phyloP scores from a whole-genome alignment of 345 rosid genomes.

The Barbarea vulgaris region DNA sequence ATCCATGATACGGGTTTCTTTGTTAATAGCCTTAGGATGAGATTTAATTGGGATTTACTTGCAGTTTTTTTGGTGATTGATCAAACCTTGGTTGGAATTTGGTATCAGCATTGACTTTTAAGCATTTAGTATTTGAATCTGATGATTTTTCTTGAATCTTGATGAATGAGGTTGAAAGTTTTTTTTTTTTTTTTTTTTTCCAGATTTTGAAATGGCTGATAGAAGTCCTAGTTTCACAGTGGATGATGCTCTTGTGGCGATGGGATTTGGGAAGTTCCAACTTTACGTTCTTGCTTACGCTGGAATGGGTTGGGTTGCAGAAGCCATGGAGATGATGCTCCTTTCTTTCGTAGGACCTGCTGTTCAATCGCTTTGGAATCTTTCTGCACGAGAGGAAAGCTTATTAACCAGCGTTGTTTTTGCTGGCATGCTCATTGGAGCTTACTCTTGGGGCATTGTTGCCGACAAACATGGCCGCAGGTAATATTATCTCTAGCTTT shows the following conservation, averaged over 20 bases:
- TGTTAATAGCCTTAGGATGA: neutral
- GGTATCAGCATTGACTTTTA: neutral
- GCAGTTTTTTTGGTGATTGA: neutral
- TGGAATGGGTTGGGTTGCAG: conserved; percentile 91
- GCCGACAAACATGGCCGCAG: conserved; percentile 87
- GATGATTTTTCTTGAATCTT: neutral
- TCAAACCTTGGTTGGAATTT: neutral
- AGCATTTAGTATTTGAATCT: neutral
- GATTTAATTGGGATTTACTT: conserved; percentile 5
- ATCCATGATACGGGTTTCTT: neutral
- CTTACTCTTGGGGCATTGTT: conserved; percentile 87
- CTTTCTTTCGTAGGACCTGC: conserved; percentile 89
- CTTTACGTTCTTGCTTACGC: conserved; percentile 70
- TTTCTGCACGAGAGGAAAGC: conserved; percentile 73
- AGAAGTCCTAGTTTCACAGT: conserved; percentile 56
- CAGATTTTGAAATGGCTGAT: conserved; percentile 37
- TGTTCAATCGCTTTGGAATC: conserved; percentile 69
- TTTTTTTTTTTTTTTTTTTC: neutral
- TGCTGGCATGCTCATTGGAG: conserved; percentile 87
- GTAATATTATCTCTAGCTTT: conserved; percentile 39
- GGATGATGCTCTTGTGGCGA: conserved; percentile 78
- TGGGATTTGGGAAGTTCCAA: conserved; percentile 92
- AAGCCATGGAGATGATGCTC: conserved; percentile 98
- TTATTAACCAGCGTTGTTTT: conserved; percentile 75
- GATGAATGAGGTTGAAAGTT: conserved; percentile 3